A percentile compares a stretch with the other conserved stretches of the same genome.
phyloP scores from a whole-genome alignment of 2,329 filamentous ascomycete species.

The Neonectria hederae region DNA sequence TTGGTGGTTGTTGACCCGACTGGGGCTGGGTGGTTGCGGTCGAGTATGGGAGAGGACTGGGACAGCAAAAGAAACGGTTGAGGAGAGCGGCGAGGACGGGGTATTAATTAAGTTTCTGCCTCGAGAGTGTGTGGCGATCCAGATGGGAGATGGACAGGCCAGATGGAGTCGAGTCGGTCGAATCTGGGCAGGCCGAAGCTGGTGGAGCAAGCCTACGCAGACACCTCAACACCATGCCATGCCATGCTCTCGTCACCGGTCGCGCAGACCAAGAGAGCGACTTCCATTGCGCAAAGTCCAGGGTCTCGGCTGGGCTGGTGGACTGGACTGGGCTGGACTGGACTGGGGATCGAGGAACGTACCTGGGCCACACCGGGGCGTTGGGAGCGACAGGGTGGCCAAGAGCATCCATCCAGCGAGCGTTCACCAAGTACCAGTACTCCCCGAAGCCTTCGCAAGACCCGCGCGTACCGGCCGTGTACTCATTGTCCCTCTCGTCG shows the following conservation, averaged over 20 bases:
- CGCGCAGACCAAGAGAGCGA: slow-evolving; percentile 1
- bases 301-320: slow-evolving; percentile 13
- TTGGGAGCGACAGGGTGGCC: slow-evolving; percentile 18
- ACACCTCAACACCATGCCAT: slow-evolving; percentile 5
- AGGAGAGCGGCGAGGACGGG: slow-evolving; percentile 31
- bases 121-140: slow-evolving; percentile 31
- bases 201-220: slow-evolving; percentile 8
- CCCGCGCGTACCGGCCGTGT: slow-evolving; percentile 19
- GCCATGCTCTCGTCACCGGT: background rate
- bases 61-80: background rate
- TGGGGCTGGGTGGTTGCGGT: slow-evolving; percentile 1
- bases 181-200: slow-evolving; percentile 3
- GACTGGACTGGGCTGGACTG: too few species aligned
- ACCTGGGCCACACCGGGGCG: slow-evolving; percentile 24
- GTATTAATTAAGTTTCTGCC: slow-evolving; percentile 39
- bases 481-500: background rate
- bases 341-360: slow-evolving; percentile 23
- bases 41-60: slow-evolving; percentile 17
- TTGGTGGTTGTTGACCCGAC: slow-evolving; percentile 16
- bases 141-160: slow-evolving; percentile 10
- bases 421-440: slow-evolving; percentile 14
- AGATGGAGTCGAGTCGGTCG: slow-evolving; percentile 19
- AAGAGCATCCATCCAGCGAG: background rate
- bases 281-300: slow-evolving; percentile 8
- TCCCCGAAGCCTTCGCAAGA: background rate